phyloP scores from a whole-genome alignment of 176 grass and related monocot genomes.

The Thinopyrum elongatum region DNA sequence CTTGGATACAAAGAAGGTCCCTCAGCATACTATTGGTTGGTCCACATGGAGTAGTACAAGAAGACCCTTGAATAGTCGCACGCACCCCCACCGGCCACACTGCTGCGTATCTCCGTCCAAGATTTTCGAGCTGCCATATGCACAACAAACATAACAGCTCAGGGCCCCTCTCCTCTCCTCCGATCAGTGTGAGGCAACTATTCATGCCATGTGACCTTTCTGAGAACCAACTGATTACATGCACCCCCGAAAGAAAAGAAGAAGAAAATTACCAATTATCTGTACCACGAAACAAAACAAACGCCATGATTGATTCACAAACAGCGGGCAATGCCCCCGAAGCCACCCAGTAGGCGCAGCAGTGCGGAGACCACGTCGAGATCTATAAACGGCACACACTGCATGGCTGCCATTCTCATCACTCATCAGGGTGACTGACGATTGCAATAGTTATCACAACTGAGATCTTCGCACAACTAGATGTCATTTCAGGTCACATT shows the following conservation, averaged over 20 bases:
- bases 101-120: neutral
- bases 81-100: neutral
- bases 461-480: neutral
- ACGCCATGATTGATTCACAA: constrained; percentile 25
- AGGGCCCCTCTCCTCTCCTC: neutral
- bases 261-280: neutral
- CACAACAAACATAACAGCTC: constrained; percentile 18
- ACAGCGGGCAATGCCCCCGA: constrained; percentile 5
- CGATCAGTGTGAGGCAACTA: neutral
- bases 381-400: constrained; percentile 23
- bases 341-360: neutral
- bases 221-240: constrained; percentile 13
- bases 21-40: neutral
- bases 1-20: neutral
- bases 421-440: neutral
- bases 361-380: constrained; percentile 23
- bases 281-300: constrained; percentile 18
- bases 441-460: neutral
- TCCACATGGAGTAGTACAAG: neutral
- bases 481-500: constrained; percentile 18
- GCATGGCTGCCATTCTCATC: neutral
- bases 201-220: constrained; percentile 40
- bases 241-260: too few species aligned
- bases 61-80: neutral
- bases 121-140: neutral